Evolutionary conservation across 2,329 filamentous ascomycete species (phyloP), one percentile per base, ranked within the genome.

Genomic region (Lecanoromycetidae sp.): DNA sequence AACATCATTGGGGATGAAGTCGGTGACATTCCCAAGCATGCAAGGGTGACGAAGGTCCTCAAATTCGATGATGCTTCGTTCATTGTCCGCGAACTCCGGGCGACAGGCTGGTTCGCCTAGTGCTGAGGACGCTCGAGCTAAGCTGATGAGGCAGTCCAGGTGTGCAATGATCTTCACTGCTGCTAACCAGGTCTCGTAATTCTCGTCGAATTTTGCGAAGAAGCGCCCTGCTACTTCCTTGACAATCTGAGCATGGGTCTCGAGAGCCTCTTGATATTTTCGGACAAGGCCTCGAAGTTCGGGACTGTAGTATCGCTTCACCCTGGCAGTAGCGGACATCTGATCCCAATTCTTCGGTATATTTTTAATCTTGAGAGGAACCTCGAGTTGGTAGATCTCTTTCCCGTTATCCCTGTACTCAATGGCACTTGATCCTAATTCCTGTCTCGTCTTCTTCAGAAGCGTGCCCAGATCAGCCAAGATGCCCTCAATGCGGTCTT

Each of bases 1-100:
- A 54, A 98, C 79, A 60, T 95, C 84, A 58, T 98, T 98, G 3
- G 91, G 91, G 52, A 98, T 98, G 59, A 98, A 98, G 63, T 95
- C 88, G 44, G 82, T 81, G 2, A 94, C 85, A 3, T 82, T 84
- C 52, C 84, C 85, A 52, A 88, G 72, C 76, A 98, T 93, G 67
- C 91, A 98, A 3, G 91, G 91, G 60, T 98, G 91, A 27, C 91
- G 82, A 46, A 98, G 77, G 59, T 95, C 90, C 45, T 84, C 75
- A 58, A 98, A 94, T 50, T 95, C 84, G n/a, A 98, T 71, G 6
- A 91, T 76, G 58, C 85, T 93, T 38, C 88, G 79, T 54, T 91
- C 82, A 41, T 83, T 75, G 17, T 95, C 82, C 3, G 94, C 76
- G 60, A 98, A 95, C n/a, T 74, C 67, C 0, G 91, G 91, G 26